Conservation (phyloP, 176 grass and related monocot species). For the Oryza meyeriana region DNA sequence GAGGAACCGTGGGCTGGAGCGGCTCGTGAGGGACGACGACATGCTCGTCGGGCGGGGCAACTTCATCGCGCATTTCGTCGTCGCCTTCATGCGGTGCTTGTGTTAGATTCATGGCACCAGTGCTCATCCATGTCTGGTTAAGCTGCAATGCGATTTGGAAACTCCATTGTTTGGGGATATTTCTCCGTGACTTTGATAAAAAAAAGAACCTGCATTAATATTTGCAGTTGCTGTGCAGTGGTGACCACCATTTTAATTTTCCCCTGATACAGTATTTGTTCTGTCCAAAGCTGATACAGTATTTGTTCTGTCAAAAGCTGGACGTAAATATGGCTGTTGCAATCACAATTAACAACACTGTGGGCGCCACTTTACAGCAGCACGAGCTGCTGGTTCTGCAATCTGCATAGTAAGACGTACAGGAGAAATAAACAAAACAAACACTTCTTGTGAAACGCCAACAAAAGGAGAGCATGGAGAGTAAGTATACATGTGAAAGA, state of each 20-base stretch:
- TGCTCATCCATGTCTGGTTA: no score
- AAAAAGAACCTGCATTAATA: background rate
- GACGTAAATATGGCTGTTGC: no score
- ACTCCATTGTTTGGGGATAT: background rate
- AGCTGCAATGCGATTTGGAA: background rate
- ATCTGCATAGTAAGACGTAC: background rate
- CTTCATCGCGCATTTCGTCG: slow-evolving; percentile 53
- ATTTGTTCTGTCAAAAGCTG: no score
- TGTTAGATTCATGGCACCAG: background rate
- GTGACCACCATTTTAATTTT: background rate
- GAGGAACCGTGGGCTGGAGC: slow-evolving; percentile 48
- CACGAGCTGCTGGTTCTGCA: background rate
- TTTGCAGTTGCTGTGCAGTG: no score
- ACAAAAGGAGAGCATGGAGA: background rate
- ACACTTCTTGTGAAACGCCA: background rate
- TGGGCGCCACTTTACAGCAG: background rate
- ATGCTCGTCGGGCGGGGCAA: background rate
- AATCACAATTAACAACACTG: background rate
- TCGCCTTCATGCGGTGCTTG: slow-evolving; percentile 50
- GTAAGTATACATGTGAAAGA: background rate
- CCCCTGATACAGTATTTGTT: no score
- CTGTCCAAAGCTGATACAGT: no score
- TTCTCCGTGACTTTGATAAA: background rate
- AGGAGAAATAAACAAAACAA: background rate
- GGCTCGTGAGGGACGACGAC: slow-evolving; percentile 41